Evolutionary conservation across 805 yeast species (phyloP), one percentile per base, ranked within the genome.

Genomic region (Kluyveromyces nonfermentans): DNA sequence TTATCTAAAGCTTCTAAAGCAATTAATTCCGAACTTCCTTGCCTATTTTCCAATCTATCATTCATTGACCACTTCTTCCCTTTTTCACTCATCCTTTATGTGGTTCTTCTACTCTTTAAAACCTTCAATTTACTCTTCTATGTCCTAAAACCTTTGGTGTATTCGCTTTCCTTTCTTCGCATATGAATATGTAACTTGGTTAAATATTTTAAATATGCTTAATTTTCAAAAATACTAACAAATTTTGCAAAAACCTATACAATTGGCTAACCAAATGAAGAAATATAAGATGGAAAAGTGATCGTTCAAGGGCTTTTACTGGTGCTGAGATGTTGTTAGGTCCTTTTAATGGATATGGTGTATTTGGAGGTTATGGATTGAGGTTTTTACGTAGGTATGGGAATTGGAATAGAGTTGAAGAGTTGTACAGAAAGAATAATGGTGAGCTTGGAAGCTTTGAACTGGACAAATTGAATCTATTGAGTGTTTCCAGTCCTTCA

Each of bases 1-100:
- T 55, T 52, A 9, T 52, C 53, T 20, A 59, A 45, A 1, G 57
- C 62, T 28, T 55, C 49, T 1, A 52, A 45, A 1, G 60, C 60
- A n/a, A 55, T 33, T 10, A 48, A 37, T 40, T 38, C 41, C 14
- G 44, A 49, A 50, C 32, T 49, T 52, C 30, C 30, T 25, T 25
- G 14, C 12, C 12, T 25, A 10, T 10, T 6, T 25, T 25, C 30
- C 7, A 25, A 10, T 6, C 4, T 4, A 10, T 25, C 30, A 25
- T 6, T 25, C 30, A 25, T 25, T 25, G 14, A 10, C 9, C 12
- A 10, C 12, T 14, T 14, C 14, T 25, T 3, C 3, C 12, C 30
- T 10, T 4, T 25, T 25, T 25, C 30, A 6, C 12, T 6, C 30
- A 25, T 25, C 12, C 9, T 25, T 25, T 10, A 25, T 14, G 4